Base-by-base conservation (phyloP, 371 early-diverging fungal species). In the Circinella minor region DNA sequence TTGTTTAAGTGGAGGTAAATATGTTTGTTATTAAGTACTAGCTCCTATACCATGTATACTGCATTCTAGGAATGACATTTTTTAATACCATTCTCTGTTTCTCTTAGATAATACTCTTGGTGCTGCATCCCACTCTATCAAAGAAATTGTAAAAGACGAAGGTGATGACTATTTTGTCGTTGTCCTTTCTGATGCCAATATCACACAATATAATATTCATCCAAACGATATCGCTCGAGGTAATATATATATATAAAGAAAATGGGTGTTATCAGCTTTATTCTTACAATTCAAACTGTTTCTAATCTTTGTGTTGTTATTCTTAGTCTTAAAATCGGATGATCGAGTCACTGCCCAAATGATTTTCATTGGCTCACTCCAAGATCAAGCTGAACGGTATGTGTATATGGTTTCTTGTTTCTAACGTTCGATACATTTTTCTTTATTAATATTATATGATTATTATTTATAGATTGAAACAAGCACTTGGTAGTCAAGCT, bases 111-210 rank as follows among this genome's bases (percentile, higher is more conserved):
- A 90, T 70, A 95, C 94, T 0, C 75, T 95, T 14, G 83, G 86
- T 48, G 94, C 94, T 17, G 87, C 89, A 1, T 80, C 88, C 47
- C 82, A 85, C 69, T 91, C 92, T 4, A 83, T 95, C 67, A 88
- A 90, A 55, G 89, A 92, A 51, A 86, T 93, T 63, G 84, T 85
- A 10, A 83, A 90, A 66, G 91, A 93, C 46, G 93, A 93, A 64
- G 91, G 83, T 0, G 95, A 94, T 71, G 93, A 92, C 65, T 91
- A 92, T 71, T 90, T 93, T 80, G 93, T 92, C 4, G 86, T 92
- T 20, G 81, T 95, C 11, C 77, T 95, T 39, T 93, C 93, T 17
- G 95, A 95, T 79, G 95, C 95, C n/a, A 95, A 95, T 73, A 86
- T 95, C 71, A 77, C 85, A 6, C 92, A 92, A 66, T 95, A 95